Percentiles rank a stretch among this genome's conserved stretches.
These are phyloP conservation scores for Piedraia hortae DNA, from an alignment of 2,329 filamentous ascomycete species.

Conservation along the genomic window DNA sequence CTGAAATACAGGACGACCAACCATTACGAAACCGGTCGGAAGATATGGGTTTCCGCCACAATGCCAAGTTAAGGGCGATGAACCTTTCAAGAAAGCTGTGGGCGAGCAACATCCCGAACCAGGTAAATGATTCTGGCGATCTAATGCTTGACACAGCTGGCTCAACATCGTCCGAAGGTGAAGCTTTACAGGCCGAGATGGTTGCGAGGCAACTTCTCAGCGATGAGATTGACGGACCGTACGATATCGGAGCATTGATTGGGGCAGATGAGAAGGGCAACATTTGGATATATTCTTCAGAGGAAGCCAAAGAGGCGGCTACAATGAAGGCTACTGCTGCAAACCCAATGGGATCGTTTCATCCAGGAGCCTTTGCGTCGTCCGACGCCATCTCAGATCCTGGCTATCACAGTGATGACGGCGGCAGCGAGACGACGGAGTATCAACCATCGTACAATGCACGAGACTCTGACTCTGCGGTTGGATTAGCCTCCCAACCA, in stretches of 20 bases:
- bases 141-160: conserved; percentile 96
- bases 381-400: conserved; percentile 77
- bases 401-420: conserved; percentile 78
- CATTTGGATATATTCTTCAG: conserved; percentile 97
- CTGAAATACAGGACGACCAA: conserved; percentile 22
- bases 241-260: conserved; percentile 85
- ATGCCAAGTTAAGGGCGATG: conserved; percentile 61
- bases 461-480: conserved; percentile 41
- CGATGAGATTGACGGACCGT: conserved; percentile 79
- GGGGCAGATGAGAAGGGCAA: conserved; percentile 90
- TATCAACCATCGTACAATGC: conserved; percentile 26
- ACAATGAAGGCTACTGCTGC: conserved; percentile 28
- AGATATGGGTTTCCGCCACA: too few relatives aligned
- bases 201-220: conserved; percentile 75
- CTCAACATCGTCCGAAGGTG: conserved; percentile 82
- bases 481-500: conserved; percentile 33
- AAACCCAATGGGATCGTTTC: conserved; percentile 20
- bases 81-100: conserved; percentile 67
- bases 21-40: too few relatives aligned
- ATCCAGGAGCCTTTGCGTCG: conserved; percentile 25
- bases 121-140: conserved; percentile 78
- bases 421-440: conserved; percentile 23
- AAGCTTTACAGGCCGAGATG: conserved; percentile 75
- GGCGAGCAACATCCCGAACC: conserved; percentile 71
- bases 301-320: conserved; percentile 79